Percentiles rank a stretch among this genome's conserved stretches.
These are phyloP conservation scores for Paspalum notatum DNA, from an alignment of 176 grass and related monocot genomes.

Conservation along the genomic window DNA sequence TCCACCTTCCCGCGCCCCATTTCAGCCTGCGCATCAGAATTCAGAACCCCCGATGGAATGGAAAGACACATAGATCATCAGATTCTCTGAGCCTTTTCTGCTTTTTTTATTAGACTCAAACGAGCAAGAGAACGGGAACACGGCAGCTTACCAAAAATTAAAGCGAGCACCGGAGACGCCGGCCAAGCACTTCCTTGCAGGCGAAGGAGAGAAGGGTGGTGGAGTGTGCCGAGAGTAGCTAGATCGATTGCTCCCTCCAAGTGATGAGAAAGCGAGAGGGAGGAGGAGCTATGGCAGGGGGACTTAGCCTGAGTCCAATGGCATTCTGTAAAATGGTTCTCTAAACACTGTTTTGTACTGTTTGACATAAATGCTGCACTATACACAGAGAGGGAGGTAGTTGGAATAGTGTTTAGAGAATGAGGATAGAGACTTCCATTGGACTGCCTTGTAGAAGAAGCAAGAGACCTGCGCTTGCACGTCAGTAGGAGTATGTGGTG, in stretches of 20 bases:
- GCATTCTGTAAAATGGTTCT: too few species aligned
- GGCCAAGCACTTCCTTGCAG: not conserved
- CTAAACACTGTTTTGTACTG: too few species aligned
- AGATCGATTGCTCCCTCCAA: not conserved
- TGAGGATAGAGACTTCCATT: too few species aligned
- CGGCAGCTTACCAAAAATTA: not conserved
- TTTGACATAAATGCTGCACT: too few species aligned
- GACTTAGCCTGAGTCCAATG: too few species aligned
- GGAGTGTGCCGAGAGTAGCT: not conserved
- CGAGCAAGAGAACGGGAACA: not conserved
- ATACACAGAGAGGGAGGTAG: too few species aligned
- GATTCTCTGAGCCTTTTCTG: not conserved
- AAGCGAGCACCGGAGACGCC: not conserved
- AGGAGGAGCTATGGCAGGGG: not conserved
- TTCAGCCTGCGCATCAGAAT: not conserved
- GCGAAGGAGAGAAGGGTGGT: not conserved
- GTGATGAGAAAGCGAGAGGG: not conserved
- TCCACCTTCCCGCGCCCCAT: constrained; percentile 57
- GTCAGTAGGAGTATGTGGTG: too few species aligned
- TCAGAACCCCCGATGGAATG: not conserved
- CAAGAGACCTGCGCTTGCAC: too few species aligned
- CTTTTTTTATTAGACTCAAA: not conserved
- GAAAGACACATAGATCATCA: not conserved
- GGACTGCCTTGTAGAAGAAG: too few species aligned
- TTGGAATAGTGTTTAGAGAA: too few species aligned